Evolutionary conservation across 2,329 filamentous ascomycete genomes (phyloP).

Genomic region (Emergomyces africanus): DNA sequence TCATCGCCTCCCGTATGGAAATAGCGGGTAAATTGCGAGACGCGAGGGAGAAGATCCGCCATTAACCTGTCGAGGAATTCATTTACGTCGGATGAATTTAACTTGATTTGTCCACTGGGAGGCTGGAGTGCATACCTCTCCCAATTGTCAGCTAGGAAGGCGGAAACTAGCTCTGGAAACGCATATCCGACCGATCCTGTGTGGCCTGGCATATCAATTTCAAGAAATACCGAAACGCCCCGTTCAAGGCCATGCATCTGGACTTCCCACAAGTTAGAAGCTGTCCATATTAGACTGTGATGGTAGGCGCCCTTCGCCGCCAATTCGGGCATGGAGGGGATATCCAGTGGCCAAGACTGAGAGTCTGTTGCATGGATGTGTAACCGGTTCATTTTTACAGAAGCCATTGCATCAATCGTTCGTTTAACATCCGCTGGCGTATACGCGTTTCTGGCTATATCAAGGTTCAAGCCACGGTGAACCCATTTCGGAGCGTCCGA

Average conservation of each 20-base stretch:
- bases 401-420: slow-evolving; percentile 58
- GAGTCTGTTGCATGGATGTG: slow-evolving; percentile 38
- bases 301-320: slow-evolving; percentile 62
- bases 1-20: slow-evolving; percentile 87
- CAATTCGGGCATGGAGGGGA: slow-evolving; percentile 56
- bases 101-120: slow-evolving; percentile 53
- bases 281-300: slow-evolving; percentile 52
- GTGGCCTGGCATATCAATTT: slow-evolving; percentile 74
- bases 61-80: slow-evolving; percentile 60
- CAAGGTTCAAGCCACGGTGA: slow-evolving; percentile 69
- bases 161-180: slow-evolving; percentile 60
- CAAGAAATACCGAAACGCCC: slow-evolving; percentile 59
- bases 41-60: slow-evolving; percentile 61
- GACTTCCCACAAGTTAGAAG: slow-evolving; percentile 50
- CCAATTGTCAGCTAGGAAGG: slow-evolving; percentile 44
- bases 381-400: slow-evolving; percentile 38
- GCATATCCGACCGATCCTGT: slow-evolving; percentile 54
- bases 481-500: slow-evolving; percentile 60
- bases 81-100: slow-evolving; percentile 59
- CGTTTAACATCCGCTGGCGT: slow-evolving; percentile 54
- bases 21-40: slow-evolving; percentile 55
- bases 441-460: slow-evolving; percentile 63
- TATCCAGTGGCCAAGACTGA: slow-evolving; percentile 27
- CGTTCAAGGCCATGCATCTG: slow-evolving; percentile 57
- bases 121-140: slow-evolving; percentile 41